phyloP scores from a whole-genome alignment of 140 eudicot genomes.

The Erigeron philadelphicus region DNA sequence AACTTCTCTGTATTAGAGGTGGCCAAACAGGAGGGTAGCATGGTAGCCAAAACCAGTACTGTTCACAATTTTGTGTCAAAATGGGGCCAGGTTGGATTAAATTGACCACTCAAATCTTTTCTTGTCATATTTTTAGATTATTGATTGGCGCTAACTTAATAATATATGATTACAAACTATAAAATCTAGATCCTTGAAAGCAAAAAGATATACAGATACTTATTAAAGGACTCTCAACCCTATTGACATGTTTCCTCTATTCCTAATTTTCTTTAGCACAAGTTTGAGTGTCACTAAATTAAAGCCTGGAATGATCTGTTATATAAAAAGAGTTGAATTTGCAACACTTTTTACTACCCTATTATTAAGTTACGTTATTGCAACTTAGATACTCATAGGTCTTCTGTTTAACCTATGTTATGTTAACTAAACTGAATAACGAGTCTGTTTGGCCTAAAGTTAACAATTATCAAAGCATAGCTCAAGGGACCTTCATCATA shows the following conservation, averaged over 20 bases:
- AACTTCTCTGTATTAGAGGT: not conserved
- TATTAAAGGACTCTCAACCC: too few relatives aligned
- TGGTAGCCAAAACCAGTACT: not conserved
- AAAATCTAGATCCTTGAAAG: too few relatives aligned
- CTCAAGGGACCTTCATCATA: not conserved
- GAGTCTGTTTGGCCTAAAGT: slow-evolving; percentile 1
- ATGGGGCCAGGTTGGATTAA: not conserved
- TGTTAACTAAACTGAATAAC: not conserved
- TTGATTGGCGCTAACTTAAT: not conserved
- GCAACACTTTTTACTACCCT: too few relatives aligned
- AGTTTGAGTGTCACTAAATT: too few relatives aligned
- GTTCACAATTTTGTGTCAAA: not conserved
- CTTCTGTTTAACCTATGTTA: not conserved
- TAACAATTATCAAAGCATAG: not conserved
- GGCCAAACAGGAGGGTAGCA: not conserved
- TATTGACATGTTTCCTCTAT: too few relatives aligned
- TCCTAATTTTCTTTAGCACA: too few relatives aligned
- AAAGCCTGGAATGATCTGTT: too few relatives aligned
- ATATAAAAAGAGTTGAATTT: too few relatives aligned
- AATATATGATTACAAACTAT: not conserved
- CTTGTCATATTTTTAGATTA: not conserved
- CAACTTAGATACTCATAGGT: not conserved
- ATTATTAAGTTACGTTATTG: too few relatives aligned
- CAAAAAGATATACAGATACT: too few relatives aligned
- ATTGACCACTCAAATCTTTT: not conserved